Evolutionary conservation across 768 basidiomycete genomes (phyloP).

Genomic region (Tremella yokohamensis): DNA sequence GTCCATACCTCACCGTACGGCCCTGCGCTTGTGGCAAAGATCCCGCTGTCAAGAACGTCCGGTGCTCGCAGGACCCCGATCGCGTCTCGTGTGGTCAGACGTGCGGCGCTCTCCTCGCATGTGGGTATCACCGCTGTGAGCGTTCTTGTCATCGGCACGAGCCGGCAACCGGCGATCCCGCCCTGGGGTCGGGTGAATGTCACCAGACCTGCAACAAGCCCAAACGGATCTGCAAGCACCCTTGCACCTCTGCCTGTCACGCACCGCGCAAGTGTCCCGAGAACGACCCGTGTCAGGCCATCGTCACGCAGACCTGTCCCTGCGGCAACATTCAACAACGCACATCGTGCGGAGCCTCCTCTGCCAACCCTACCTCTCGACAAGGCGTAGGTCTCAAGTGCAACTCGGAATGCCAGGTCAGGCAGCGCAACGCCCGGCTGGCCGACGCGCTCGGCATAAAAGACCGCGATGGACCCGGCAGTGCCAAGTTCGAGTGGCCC

Average conservation of each 20-base stretch:
- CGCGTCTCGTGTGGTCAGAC: conserved; percentile 77
- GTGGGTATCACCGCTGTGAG: conserved; percentile 87
- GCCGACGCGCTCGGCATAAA: conserved; percentile 90
- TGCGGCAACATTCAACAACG: conserved; percentile 78
- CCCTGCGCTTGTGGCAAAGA: conserved; percentile 81
- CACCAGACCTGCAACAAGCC: conserved; percentile 81
- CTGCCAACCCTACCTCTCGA: conserved; percentile 55
- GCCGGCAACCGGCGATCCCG: too few relatives aligned
- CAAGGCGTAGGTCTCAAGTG: conserved; percentile 63
- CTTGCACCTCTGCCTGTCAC: conserved; percentile 76
- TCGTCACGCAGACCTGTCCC: conserved; percentile 68
- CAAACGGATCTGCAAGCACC: conserved; percentile 75
- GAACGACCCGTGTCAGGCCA: conserved; percentile 65
- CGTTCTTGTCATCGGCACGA: conserved; percentile 64
- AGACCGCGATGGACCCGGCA: conserved; percentile 48
- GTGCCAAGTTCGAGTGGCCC: conserved; percentile 54
- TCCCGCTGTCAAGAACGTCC: conserved; percentile 69
- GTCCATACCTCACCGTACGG: conserved; percentile 73
- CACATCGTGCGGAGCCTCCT: conserved; percentile 65
- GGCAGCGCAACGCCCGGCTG: conserved; percentile 78
- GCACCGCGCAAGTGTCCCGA: conserved; percentile 83
- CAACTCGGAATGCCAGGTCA: conserved; percentile 73
- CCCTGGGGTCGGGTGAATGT: conserved; percentile 60
- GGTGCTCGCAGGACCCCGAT: conserved; percentile 80
- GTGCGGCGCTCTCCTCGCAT: conserved; percentile 73